These are phyloP conservation scores for Dissophora globulifera DNA, from an alignment of 192 early-diverging fungal species.

Conservation along the genomic window DNA sequence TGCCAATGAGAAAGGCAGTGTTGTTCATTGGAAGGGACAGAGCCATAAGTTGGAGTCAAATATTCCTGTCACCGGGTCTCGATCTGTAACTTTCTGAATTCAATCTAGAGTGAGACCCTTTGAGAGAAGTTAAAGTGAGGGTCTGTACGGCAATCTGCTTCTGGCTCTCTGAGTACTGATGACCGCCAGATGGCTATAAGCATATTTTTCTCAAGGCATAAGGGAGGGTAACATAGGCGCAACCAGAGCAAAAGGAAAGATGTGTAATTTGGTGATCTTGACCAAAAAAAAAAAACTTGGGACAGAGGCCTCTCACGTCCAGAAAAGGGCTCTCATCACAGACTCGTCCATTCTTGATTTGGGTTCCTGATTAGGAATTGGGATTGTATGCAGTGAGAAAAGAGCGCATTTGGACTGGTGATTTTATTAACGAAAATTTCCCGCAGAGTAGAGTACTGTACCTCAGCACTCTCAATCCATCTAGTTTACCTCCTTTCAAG, in stretches of 20 bases:
- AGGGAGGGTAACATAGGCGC: too few relatives aligned
- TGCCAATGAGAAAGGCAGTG: conserved; percentile 33
- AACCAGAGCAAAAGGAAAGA: too few relatives aligned
- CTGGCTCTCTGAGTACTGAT: too few relatives aligned
- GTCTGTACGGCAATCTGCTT: too few relatives aligned
- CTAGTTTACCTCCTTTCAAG: conserved; percentile 5
- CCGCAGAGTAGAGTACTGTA: conserved; percentile 22
- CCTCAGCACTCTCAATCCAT: not conserved
- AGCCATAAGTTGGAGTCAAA: not conserved
- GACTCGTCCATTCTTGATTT: too few relatives aligned
- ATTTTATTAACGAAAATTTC: not conserved
- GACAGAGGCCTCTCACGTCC: conserved; percentile 8
- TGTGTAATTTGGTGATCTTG: too few relatives aligned
- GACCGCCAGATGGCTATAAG: too few relatives aligned
- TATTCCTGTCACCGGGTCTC: conserved; percentile 12
- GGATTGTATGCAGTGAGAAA: not conserved
- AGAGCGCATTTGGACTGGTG: not conserved
- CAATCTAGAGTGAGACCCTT: conserved; percentile 4
- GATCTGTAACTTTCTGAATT: conserved; percentile 3
- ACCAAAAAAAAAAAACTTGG: too few relatives aligned
- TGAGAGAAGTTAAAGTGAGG: conserved; percentile 1
- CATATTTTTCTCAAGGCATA: too few relatives aligned
- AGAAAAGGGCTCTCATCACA: conserved; percentile 11
- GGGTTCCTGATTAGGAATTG: conserved; percentile 5
- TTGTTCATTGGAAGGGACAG: conserved; percentile 6